These are phyloP conservation scores for Purshia tridentata DNA, from an alignment of 306 rosid species.

Conservation along the genomic window DNA sequence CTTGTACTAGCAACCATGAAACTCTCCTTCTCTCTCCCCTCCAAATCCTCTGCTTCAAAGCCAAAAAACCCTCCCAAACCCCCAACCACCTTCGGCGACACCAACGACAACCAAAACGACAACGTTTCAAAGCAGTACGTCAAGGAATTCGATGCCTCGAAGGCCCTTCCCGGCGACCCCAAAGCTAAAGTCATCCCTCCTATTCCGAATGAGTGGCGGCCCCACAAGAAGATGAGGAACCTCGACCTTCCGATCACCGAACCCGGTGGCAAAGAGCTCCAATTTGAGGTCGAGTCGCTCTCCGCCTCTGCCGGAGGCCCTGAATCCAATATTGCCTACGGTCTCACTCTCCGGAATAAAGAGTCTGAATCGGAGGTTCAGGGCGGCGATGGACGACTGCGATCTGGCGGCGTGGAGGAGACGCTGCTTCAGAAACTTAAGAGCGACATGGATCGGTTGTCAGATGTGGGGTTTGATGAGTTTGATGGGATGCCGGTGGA, in stretches of 20 bases:
- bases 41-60: slow-evolving; percentile 32
- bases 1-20: slow-evolving; percentile 42
- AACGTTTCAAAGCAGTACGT: slow-evolving; percentile 26
- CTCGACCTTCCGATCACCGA: slow-evolving; percentile 38
- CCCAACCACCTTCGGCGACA: slow-evolving; percentile 14
- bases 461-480: slow-evolving; percentile 63
- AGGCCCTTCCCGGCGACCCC: slow-evolving; percentile 17
- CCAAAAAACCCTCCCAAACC: slow-evolving; percentile 27
- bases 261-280: slow-evolving; percentile 25
- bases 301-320: slow-evolving; percentile 16
- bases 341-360: slow-evolving; percentile 49
- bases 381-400: slow-evolving; percentile 1
- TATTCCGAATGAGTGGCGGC: slow-evolving; percentile 36
- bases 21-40: slow-evolving; percentile 37
- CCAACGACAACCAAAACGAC: background rate
- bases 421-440: slow-evolving; percentile 52
- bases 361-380: background rate
- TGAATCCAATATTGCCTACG: slow-evolving; percentile 49
- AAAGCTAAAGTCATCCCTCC: slow-evolving; percentile 27
- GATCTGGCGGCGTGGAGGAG: slow-evolving; percentile 24
- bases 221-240: slow-evolving; percentile 47
- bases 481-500: slow-evolving; percentile 70
- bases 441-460: slow-evolving; percentile 50
- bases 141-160: slow-evolving; percentile 37
- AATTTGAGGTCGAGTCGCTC: slow-evolving; percentile 44